phyloP scores from a whole-genome alignment of 257 asterid genomes.

The Ocimum tenuiflorum region DNA sequence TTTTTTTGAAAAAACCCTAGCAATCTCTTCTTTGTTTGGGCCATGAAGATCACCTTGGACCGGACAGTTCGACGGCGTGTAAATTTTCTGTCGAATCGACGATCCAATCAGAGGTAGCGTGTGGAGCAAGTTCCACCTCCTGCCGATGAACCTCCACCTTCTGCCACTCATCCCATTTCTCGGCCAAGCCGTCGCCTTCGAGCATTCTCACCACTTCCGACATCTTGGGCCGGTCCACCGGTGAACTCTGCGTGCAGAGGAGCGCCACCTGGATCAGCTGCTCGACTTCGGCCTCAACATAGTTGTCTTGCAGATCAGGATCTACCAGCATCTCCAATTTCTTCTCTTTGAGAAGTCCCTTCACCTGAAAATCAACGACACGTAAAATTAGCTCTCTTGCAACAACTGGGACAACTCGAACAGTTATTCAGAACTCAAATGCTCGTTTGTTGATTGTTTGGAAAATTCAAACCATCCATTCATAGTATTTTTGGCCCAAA shows the following conservation, averaged over 20 bases:
- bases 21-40: not conserved
- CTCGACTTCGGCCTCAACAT: constrained; percentile 44
- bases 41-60: constrained; percentile 35
- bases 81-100: constrained; percentile 41
- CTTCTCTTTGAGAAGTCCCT: constrained; percentile 49
- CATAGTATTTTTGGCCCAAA: not conserved
- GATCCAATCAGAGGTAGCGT: constrained; percentile 38
- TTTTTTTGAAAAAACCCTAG: not conserved
- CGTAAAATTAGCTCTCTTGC: not conserved
- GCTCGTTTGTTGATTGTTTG: not conserved
- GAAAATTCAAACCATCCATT: not conserved
- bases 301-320: constrained; percentile 38
- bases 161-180: constrained; percentile 51
- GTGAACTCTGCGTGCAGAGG: constrained; percentile 45
- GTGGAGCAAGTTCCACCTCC: constrained; percentile 37
- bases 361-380: constrained; percentile 28
- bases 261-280: constrained; percentile 49
- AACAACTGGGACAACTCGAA: no score
- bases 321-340: constrained; percentile 49
- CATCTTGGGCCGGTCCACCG: constrained; percentile 52
- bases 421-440: no score
- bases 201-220: constrained; percentile 50
- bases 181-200: constrained; percentile 54
- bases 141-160: constrained; percentile 38
- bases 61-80: constrained; percentile 47